Conservation (phyloP, 2,329 filamentous ascomycete species). For the Clathrospora elynae region DNA sequence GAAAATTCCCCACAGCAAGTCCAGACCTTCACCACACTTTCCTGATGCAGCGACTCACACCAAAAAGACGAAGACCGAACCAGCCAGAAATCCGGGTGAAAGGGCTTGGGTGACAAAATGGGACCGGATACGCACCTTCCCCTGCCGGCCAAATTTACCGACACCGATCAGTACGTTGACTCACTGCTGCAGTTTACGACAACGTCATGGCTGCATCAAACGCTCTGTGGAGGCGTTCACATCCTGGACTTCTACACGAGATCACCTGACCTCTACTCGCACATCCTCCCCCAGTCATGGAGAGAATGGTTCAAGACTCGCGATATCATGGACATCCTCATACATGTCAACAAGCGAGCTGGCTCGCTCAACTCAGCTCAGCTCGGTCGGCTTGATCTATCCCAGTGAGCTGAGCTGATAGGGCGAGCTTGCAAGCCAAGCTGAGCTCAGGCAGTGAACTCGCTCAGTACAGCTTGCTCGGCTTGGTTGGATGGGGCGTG, state of each 20-base stretch:
- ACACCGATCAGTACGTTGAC: slow-evolving; percentile 76
- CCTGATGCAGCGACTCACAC: slow-evolving; percentile 10
- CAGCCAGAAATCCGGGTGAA: slow-evolving; percentile 1
- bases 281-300: slow-evolving; percentile 80
- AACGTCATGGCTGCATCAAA: slow-evolving; percentile 76
- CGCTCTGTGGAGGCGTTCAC: slow-evolving; percentile 95
- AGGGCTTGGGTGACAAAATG: slow-evolving; percentile 45
- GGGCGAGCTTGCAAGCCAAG: too few species aligned
- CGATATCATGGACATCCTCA: slow-evolving; percentile 76
- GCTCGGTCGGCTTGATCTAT: too few species aligned
- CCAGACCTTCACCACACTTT: slow-evolving; percentile 17
- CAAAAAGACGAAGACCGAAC: too few species aligned
- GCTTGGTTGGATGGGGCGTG: too few species aligned
- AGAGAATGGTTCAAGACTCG: slow-evolving; percentile 73
- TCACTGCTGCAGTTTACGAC: slow-evolving; percentile 77
- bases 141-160: slow-evolving; percentile 69
- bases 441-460: too few species aligned
- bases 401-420: too few species aligned
- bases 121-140: slow-evolving; percentile 64
- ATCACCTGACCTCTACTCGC: slow-evolving; percentile 79
- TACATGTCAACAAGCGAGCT: too few species aligned
- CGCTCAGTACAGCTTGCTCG: too few species aligned
- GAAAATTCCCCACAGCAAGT: slow-evolving; percentile 19
- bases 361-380: too few species aligned
- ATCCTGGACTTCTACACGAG: slow-evolving; percentile 95